Base-by-base conservation (phyloP, 1,139 yeast species). In the Saccharomyces hybrid region DNA sequence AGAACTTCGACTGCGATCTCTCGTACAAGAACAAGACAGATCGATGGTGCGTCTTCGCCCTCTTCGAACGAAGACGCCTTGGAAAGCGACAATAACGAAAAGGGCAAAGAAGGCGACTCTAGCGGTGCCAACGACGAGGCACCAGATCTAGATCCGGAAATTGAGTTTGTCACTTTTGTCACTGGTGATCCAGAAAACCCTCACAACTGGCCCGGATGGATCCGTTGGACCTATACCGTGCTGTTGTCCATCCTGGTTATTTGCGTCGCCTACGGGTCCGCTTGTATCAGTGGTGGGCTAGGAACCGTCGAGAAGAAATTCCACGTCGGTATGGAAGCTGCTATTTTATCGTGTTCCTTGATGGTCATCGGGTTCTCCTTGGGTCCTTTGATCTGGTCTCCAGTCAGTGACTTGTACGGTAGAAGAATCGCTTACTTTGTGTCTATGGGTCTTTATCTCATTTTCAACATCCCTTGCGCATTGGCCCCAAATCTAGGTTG, bases 371-470 rank as follows among this genome's bases (percentile, higher is more conserved):
- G 96, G 2, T 89, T 89, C 65, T 80, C 90, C 23, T 79, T 89
- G 25, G 96, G 96, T 46, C 96, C 96, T 0, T 74, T 90, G 57
- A 62, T 89, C 27, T 89, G 96, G 96, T 88, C 96, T n/a, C 96
- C 96, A 4, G 73, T 89, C 51, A 82, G 91, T 38, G 97, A 90
- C 70, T 83, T 85, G 64, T 82, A 83, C 60, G 96, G 97, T 50
- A 79, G 97, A 71, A 79, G 88, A 60, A 88, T 91, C 3, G 93
- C 89, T 23, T 89, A 89, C 67, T 77, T 85, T 64, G 75, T 86
- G 54, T 86, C 96, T 1, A 80, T 88, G 67, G 79, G 83, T 23
- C 75, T 88, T 20, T 89, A 89, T 66, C 80, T 81, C 54, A 78
- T 88, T 54, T 87, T 90, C 74, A 88, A 88, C 68, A 85, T 90